A percentile compares a stretch with the other conserved stretches of the same genome.
phyloP scores from a whole-genome alignment of 768 basidiomycete genomes.

The Trametes coccinea region DNA sequence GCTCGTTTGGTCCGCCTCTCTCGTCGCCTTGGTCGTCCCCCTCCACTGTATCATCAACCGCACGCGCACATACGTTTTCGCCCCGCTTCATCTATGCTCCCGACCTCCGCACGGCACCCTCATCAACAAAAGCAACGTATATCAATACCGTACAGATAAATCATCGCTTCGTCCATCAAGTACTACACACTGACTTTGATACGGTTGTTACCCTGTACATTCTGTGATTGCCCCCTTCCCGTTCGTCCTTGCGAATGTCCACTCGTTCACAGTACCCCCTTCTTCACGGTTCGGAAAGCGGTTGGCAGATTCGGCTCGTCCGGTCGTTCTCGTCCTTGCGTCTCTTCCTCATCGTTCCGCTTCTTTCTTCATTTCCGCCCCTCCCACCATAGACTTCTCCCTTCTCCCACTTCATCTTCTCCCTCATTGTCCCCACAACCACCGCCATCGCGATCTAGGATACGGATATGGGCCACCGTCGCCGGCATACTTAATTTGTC shows the following conservation, averaged over 20 bases:
- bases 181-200: constrained; percentile 12
- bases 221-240: not conserved
- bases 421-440: not conserved
- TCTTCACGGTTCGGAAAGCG: not conserved
- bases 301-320: not conserved
- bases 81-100: constrained; percentile 18
- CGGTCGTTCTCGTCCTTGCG: not conserved
- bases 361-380: not conserved
- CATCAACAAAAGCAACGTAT: not conserved
- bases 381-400: constrained; percentile 8
- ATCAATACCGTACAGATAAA: constrained; percentile 22
- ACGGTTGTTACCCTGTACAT: constrained; percentile 19
- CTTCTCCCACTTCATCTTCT: not conserved
- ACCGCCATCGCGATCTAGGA: constrained; percentile 7
- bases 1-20: constrained; percentile 7
- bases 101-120: not conserved
- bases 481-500: constrained; percentile 3
- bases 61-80: constrained; percentile 10
- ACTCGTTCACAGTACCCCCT: not conserved
- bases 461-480: constrained; percentile 4
- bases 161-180: not conserved
- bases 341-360: not conserved
- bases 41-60: constrained; percentile 14
- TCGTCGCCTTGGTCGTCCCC: not conserved
- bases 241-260: not conserved